Conservation (phyloP, 768 basidiomycete genomes). For the Tylopilus intermedius region DNA sequence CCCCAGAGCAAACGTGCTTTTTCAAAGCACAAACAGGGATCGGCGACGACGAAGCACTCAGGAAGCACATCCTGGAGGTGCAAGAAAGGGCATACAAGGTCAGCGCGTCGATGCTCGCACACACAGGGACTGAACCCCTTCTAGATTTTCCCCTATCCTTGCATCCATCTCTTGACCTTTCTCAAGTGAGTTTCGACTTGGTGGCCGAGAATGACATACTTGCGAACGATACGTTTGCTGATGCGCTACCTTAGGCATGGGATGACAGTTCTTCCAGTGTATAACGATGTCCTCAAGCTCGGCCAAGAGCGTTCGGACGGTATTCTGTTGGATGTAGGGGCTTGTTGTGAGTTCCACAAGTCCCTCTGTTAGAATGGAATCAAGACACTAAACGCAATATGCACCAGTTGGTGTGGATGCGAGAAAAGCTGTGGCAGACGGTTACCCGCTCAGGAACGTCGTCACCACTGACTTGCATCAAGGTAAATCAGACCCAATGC, state of each 20-base stretch:
- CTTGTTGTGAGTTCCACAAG: constrained; percentile 33
- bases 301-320: constrained; percentile 32
- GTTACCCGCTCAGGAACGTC: constrained; percentile 37
- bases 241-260: background rate
- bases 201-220: background rate
- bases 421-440: constrained; percentile 38
- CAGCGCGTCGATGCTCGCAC: background rate
- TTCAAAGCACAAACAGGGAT: constrained; percentile 29
- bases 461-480: constrained; percentile 37
- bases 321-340: constrained; percentile 41
- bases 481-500: constrained; percentile 21
- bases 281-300: constrained; percentile 29
- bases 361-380: background rate
- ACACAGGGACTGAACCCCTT: background rate
- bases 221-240: background rate
- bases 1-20: constrained; percentile 15
- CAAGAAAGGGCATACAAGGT: constrained; percentile 21
- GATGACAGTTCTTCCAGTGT: constrained; percentile 10
- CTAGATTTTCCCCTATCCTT: constrained; percentile 26
- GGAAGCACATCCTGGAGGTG: constrained; percentile 27
- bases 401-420: constrained; percentile 29
- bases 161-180: constrained; percentile 24
- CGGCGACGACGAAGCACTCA: constrained; percentile 23
- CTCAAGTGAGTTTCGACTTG: constrained; percentile 11
- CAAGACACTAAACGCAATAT: background rate